Evolutionary conservation across 768 basidiomycete genomes (phyloP), one percentile per base, ranked within the genome.

Genomic region (Trametopsis cervina): DNA sequence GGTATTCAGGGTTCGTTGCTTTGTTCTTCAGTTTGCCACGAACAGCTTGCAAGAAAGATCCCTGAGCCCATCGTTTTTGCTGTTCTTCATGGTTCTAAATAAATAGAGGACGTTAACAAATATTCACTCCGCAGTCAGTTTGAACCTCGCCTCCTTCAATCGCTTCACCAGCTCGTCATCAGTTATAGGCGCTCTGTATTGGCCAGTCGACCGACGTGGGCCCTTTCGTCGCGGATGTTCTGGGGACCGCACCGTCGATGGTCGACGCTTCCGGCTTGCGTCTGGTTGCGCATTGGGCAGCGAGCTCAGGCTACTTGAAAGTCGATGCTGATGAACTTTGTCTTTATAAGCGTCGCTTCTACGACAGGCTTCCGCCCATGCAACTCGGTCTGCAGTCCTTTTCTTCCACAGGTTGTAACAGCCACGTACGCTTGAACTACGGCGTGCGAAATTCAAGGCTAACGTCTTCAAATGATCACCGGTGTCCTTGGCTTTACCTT

Each of bases 1-100:
- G 62, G 25, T 51, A 44, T 37, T 27, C 57, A 46, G 15, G 50
- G 20, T 51, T 54, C 12, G 68, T 53, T 2, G 52, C 47, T 22
- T 55, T 60, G n/a, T 61, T 61, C 40, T 57, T 62, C 18, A 80
- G 57, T 39, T 67, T 70, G 37, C 58, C 61, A 44, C 69, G 67
- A 42, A 78, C 63, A 50, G 66, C 62, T 42, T 71, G 60, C 5
- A 86, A 70, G 67, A 89, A 89, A 0, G 88, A 80, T 12, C 83
- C 83, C 41, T 70, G 73, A 0, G 83, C 78, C 89, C 89, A 91
- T 33, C 87, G 78, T 11, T 73, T 74, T 53, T 79, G 75, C 50
- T 86, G 79, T 50, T 84, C 81, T 63, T 77, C 75, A 49, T 83
- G 77, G 55, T 87, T 89, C 86, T 89, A 61, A 13, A n/a, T 9